A percentile compares a stretch with the other conserved stretches of the same genome.
These are phyloP conservation scores for Coniochaeta prunicola DNA, from an alignment of 2,329 filamentous ascomycete genomes.

Conservation along the genomic window DNA sequence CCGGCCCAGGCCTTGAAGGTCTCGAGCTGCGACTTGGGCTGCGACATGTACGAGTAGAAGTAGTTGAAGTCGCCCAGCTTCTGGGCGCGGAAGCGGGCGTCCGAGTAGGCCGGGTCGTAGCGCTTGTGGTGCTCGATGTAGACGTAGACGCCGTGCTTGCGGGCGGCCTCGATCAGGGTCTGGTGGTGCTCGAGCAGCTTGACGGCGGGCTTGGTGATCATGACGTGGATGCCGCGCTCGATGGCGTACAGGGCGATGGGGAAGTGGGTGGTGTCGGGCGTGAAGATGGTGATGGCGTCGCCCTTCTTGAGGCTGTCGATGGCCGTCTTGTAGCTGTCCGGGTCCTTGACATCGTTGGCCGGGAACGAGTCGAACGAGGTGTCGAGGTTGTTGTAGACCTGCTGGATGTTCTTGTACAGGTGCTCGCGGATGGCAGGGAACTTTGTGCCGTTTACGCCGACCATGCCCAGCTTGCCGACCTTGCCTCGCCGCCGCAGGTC, in stretches of 20 bases:
- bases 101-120: slow-evolving; percentile 86
- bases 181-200: slow-evolving; percentile 78
- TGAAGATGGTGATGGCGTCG: slow-evolving; percentile 93
- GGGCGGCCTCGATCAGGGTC: slow-evolving; percentile 63
- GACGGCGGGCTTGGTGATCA: slow-evolving; percentile 90
- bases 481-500: slow-evolving; percentile 84
- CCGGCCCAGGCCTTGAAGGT: slow-evolving; percentile 95
- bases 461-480: slow-evolving; percentile 81
- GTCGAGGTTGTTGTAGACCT: slow-evolving; percentile 84
- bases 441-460: slow-evolving; percentile 80
- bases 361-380: slow-evolving; percentile 80
- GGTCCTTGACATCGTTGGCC: slow-evolving; percentile 63
- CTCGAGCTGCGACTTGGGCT: slow-evolving; percentile 84
- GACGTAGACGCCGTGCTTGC: slow-evolving; percentile 74
- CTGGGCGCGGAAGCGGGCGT: slow-evolving; percentile 70
- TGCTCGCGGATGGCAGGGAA: slow-evolving; percentile 88
- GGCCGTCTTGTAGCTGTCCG: slow-evolving; percentile 79
- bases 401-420: slow-evolving; percentile 76
- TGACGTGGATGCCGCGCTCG: slow-evolving; percentile 77
- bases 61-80: slow-evolving; percentile 93
- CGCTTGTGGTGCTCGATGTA: slow-evolving; percentile 97
- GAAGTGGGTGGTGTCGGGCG: slow-evolving; percentile 86
- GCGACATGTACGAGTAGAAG: slow-evolving; percentile 95
- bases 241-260: slow-evolving; percentile 91
- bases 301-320: slow-evolving; percentile 77